These are phyloP conservation scores for Rhizophagus clarus DNA, from an alignment of 192 early-diverging fungal species.

Conservation along the genomic window DNA sequence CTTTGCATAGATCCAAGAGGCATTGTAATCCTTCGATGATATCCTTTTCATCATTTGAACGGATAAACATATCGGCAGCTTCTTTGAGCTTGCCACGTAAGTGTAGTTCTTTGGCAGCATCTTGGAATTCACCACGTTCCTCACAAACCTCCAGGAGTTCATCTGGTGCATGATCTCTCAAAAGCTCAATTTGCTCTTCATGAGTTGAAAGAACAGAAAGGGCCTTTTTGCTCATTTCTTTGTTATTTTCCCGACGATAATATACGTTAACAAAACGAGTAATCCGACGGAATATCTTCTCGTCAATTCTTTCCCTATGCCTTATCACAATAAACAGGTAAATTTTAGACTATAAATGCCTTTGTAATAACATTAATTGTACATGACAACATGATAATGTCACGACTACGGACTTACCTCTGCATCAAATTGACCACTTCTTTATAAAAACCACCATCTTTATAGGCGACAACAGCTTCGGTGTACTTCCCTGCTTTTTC, in stretches of 20 bases:
- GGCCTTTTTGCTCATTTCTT: neutral
- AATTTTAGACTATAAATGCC: neutral
- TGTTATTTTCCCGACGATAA: slow-evolving; percentile 3
- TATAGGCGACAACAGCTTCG: neutral
- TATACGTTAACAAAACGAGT: neutral
- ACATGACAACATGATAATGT: neutral
- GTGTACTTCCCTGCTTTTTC: neutral
- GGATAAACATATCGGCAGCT: neutral
- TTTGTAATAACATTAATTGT: too few relatives aligned
- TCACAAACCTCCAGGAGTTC: slow-evolving; percentile 8
- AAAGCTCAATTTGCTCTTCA: neutral
- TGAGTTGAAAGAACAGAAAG: slow-evolving; percentile 6
- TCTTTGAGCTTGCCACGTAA: neutral
- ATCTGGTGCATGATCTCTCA: slow-evolving; percentile 1
- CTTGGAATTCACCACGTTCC: neutral
- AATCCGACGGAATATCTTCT: neutral
- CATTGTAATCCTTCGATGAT: neutral
- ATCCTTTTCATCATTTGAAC: neutral
- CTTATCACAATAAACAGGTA: slow-evolving; percentile 11
- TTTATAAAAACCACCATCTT: neutral
- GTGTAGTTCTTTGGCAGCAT: neutral
- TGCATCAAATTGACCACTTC: slow-evolving; percentile 1
- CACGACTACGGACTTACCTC: neutral
- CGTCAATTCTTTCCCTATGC: neutral
- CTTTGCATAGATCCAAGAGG: slow-evolving; percentile 8